Conservation (phyloP, 164 flowering plant genomes). For the Kingdonia uniflora region DNA sequence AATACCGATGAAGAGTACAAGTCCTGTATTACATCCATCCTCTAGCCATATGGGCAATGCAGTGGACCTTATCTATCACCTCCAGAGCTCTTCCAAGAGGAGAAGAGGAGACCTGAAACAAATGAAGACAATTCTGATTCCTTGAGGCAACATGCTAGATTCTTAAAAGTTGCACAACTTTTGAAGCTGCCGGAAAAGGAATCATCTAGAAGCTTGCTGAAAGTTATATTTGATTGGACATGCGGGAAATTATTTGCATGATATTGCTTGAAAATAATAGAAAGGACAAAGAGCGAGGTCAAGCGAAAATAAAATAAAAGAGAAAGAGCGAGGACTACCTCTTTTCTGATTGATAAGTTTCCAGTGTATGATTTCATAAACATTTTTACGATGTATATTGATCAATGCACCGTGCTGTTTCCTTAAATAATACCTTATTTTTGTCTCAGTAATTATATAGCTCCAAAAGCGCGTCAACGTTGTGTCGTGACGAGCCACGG, state of each 20-base stretch:
- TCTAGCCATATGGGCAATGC: slow-evolving; percentile 93
- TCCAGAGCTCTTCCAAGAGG: slow-evolving; percentile 23
- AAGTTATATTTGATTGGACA: slow-evolving; percentile 47
- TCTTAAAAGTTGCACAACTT: slow-evolving; percentile 57
- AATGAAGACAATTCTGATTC: slow-evolving; percentile 13
- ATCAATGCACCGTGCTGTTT: too few species aligned
- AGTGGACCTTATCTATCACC: slow-evolving; percentile 71
- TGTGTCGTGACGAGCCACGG: too few species aligned
- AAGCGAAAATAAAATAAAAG: too few species aligned
- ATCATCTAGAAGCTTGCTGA: slow-evolving; percentile 33
- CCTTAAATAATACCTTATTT: too few species aligned
- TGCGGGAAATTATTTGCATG: slow-evolving; percentile 31
- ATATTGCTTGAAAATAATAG: too few species aligned
- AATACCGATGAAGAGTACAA: slow-evolving; percentile 47
- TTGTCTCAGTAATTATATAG: too few species aligned
- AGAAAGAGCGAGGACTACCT: too few species aligned
- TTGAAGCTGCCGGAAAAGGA: slow-evolving; percentile 49
- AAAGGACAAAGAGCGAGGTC: too few species aligned
- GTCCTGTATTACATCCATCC: slow-evolving; percentile 83
- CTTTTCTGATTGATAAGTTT: too few species aligned
- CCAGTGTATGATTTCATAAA: too few species aligned
- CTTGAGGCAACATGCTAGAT: slow-evolving; percentile 36
- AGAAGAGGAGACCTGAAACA: slow-evolving; percentile 13
- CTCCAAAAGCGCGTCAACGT: too few species aligned
- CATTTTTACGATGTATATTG: too few species aligned